Conservation (phyloP, 164 flowering plant species). For the Tetrastigma voinierianum region DNA sequence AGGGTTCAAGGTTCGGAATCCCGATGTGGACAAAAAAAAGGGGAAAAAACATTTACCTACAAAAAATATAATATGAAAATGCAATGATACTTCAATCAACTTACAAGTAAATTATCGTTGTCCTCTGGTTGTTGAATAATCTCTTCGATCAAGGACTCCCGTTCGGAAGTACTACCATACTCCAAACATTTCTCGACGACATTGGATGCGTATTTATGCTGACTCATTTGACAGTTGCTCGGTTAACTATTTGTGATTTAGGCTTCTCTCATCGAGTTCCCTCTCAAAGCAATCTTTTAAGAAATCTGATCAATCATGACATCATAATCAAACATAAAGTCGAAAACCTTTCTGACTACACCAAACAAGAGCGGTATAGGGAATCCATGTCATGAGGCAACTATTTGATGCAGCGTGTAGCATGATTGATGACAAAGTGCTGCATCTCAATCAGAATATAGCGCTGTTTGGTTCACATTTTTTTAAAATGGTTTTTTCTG, state of each 20-base stretch:
- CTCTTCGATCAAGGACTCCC: slow-evolving; percentile 74
- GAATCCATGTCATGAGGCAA: too few species aligned
- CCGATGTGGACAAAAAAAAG: too few species aligned
- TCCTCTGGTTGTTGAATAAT: slow-evolving; percentile 65
- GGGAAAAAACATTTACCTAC: too few species aligned
- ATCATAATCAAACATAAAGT: too few species aligned
- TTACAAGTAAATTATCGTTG: slow-evolving; percentile 74
- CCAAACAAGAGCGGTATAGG: not conserved
- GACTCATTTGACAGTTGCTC: slow-evolving; percentile 82
- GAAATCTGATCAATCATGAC: slow-evolving; percentile 4
- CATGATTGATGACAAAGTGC: too few species aligned
- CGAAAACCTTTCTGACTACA: too few species aligned
- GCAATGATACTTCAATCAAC: slow-evolving; percentile 7
- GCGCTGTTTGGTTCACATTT: too few species aligned
- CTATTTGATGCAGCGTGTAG: too few species aligned
- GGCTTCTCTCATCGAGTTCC: slow-evolving; percentile 72
- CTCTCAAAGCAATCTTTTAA: slow-evolving; percentile 82
- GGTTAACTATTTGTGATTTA: slow-evolving; percentile 61
- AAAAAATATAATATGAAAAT: too few species aligned
- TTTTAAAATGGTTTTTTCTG: too few species aligned
- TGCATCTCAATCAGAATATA: too few species aligned
- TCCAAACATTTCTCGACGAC: slow-evolving; percentile 91
- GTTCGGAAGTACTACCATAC: slow-evolving; percentile 60
- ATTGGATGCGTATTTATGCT: slow-evolving; percentile 95
- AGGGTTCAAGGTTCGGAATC: too few species aligned